Conservation (phyloP, 768 basidiomycete genomes). For the Agrocybe pediades region DNA sequence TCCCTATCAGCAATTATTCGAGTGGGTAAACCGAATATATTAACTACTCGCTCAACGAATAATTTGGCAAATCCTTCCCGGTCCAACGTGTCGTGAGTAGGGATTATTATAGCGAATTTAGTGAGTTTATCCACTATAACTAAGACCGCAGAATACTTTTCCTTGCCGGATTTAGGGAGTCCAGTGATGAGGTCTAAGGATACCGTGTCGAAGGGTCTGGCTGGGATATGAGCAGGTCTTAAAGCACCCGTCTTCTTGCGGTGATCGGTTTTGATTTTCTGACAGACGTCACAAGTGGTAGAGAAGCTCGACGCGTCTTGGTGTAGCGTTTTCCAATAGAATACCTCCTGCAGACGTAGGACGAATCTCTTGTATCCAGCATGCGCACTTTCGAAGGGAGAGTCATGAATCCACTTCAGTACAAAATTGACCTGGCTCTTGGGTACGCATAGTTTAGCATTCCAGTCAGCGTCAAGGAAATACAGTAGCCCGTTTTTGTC, state of each 20-base stretch:
- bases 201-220: conserved; percentile 30
- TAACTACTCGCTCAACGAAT: conserved; percentile 29
- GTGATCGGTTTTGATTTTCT: conserved; percentile 24
- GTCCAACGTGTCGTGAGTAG: conserved; percentile 23
- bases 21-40: conserved; percentile 24
- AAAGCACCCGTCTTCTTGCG: conserved; percentile 32
- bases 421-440: conserved; percentile 10
- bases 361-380: conserved; percentile 26
- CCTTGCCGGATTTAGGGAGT: conserved; percentile 24
- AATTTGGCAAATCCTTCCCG: conserved; percentile 27
- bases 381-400: conserved; percentile 26
- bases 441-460: conserved; percentile 30
- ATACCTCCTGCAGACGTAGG: conserved; percentile 20
- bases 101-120: conserved; percentile 43
- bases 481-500: conserved; percentile 15
- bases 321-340: conserved; percentile 35
- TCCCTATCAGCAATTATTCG: conserved; percentile 32
- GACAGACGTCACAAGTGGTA: conserved; percentile 27
- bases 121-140: conserved; percentile 38
- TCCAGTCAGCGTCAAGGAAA: conserved; percentile 25
- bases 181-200: conserved; percentile 37
- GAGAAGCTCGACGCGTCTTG: conserved; percentile 21
- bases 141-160: conserved; percentile 29
- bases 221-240: conserved; percentile 33
- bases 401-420: conserved; percentile 27